Base-by-base conservation (phyloP, 2,329 filamentous ascomycete genomes). In the Ophiostoma australiae region DNA sequence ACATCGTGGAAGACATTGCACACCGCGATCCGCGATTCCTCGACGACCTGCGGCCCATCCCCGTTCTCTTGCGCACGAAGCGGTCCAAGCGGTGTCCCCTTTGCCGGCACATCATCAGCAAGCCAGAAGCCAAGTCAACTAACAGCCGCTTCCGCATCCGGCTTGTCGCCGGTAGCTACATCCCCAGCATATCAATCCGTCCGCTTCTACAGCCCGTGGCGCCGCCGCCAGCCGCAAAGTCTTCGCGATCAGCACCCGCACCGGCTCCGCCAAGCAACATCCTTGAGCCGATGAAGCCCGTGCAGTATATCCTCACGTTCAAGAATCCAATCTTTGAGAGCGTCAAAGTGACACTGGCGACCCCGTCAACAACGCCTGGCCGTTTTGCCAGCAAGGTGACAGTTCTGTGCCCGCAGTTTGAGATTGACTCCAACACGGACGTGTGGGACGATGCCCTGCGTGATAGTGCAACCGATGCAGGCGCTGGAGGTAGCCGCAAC, bases 291-390 rank as follows among this genome's bases (percentile, higher is more conserved):
- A 81, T 90, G 7, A 84, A 83, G 66, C 87, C 86, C 1, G 83
- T 89, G 31, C 94, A 97, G 78, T 96, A 93, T 79, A 85, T 98
- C 58, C 84, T 99, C 61, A 97, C 94, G 0, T 89, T 99, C 76
- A 92, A 90, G 77, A 99, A 99, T 77, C 94, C 95, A 33, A 89
- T 98, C 74, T 99, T 97, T 80, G 95, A 99, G 75, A 86, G 88
- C 31, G 90, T 99, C 75, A 91, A 90, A 72, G 90, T 99, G 71
- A 94, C 91, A 0, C 86, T 99, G 8, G 94, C 93, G 4, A 96
- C 94, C 0, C 93, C 94, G 0, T 87, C 90, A 33, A 85, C 85
- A 11, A 96, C 92, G 0, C 92, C 93, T 0, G 93, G 93, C 4
- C 85, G 88, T 10, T 91, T 94, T 76, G 85, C 87, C 1, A 91